Evolutionary conservation across 306 rosid species (phyloP).

Genomic region (Amphicarpaea edgeworthii): DNA sequence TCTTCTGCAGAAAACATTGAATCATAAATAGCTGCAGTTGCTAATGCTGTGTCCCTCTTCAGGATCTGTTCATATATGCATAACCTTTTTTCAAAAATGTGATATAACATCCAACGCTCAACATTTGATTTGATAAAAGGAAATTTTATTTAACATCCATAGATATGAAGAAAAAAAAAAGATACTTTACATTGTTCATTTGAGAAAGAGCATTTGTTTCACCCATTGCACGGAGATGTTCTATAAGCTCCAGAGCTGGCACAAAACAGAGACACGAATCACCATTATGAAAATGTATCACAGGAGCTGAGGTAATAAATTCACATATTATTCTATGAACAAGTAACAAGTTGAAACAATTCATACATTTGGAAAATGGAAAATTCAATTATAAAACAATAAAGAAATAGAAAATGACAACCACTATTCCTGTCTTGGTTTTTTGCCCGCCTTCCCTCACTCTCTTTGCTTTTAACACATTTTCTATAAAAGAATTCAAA

Average conservation of each 20-base stretch:
- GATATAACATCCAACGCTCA: conserved; percentile 19
- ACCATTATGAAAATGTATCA: conserved; percentile 13
- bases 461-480: conserved; percentile 18
- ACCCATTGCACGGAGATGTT: conserved; percentile 94
- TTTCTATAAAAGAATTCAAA: background rate
- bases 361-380: background rate
- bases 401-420: conserved; percentile 29
- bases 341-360: conserved; percentile 11
- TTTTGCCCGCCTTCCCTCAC: conserved; percentile 5
- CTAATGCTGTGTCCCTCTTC: conserved; percentile 86
- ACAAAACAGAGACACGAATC: conserved; percentile 41
- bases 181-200: conserved; percentile 66
- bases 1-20: conserved; percentile 94
- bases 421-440: conserved; percentile 5
- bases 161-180: conserved; percentile 1
- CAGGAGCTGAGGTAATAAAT: conserved; percentile 20
- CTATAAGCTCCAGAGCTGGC: conserved; percentile 89
- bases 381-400: background rate
- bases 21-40: conserved; percentile 94
- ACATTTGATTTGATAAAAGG: conserved; percentile 27
- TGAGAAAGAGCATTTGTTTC: conserved; percentile 90
- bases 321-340: conserved; percentile 14
- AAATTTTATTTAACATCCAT: conserved; percentile 35
- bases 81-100: conserved; percentile 22
- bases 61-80: conserved; percentile 63